A percentile compares a stretch with the other conserved stretches of the same genome.
phyloP scores from a whole-genome alignment of 495 filamentous ascomycete genomes.

The Penicillium malachiteum region DNA sequence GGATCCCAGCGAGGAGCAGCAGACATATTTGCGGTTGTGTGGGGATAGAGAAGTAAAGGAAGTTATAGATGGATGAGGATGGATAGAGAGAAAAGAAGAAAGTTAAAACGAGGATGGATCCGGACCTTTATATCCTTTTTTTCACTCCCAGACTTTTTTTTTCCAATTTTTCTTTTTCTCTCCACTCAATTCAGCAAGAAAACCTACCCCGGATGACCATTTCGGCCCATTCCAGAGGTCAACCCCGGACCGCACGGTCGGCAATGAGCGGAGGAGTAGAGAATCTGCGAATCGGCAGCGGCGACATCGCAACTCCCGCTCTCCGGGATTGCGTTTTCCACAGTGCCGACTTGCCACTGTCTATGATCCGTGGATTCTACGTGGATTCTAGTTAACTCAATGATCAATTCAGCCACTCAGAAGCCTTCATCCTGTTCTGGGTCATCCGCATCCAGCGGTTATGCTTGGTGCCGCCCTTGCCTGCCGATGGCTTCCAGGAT shows the following conservation, averaged over 20 bases:
- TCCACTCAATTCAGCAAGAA: not conserved
- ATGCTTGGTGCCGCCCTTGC: conserved; percentile 16
- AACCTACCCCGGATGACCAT: conserved; percentile 10
- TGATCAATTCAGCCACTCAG: not conserved
- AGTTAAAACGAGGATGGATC: not conserved
- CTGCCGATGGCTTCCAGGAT: conserved; percentile 17
- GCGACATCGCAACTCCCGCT: conserved; percentile 17
- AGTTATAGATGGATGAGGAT: not conserved
- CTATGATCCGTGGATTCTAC: not conserved
- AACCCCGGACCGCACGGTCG: conserved; percentile 13
- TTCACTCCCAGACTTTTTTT: too few relatives aligned
- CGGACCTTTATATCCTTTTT: not conserved
- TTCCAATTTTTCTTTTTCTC: not conserved
- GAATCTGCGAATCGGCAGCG: conserved; percentile 13
- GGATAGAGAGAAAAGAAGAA: not conserved
- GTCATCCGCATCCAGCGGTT: conserved; percentile 8
- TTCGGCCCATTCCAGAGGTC: conserved; percentile 6
- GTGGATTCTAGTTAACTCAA: not conserved
- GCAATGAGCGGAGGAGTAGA: conserved; percentile 6
- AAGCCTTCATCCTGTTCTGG: not conserved
- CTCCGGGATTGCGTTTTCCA: conserved; percentile 11
- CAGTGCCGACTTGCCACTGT: conserved; percentile 12
- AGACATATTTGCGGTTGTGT: conserved; percentile 29
- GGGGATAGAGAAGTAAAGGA: not conserved
- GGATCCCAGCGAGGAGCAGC: conserved; percentile 58